These are phyloP conservation scores for Margaritispora aquatica DNA, from an alignment of 495 filamentous ascomycete species.

Conservation along the genomic window DNA sequence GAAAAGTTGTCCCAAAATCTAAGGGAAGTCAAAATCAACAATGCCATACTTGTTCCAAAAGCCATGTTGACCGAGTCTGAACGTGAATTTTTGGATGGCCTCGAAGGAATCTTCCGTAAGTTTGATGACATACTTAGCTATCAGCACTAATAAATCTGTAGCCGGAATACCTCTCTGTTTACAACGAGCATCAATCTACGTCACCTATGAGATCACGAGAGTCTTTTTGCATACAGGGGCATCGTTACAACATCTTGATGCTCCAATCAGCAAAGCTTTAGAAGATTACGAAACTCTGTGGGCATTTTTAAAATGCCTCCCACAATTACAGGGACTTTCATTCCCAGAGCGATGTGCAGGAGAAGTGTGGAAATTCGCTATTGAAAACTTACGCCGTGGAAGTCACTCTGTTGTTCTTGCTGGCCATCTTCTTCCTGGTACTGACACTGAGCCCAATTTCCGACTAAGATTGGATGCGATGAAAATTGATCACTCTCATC, in stretches of 20 bases:
- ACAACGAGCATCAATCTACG: background rate
- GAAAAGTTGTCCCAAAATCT: conserved; percentile 13
- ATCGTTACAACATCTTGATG: background rate
- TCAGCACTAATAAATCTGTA: background rate
- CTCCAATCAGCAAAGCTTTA: background rate
- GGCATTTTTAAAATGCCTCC: conserved; percentile 7
- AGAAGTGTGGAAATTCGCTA: conserved; percentile 11
- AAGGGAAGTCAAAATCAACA: background rate
- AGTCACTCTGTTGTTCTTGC: conserved; percentile 7
- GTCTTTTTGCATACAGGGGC: conserved; percentile 15
- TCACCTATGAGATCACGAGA: conserved; percentile 18
- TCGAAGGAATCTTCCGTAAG: conserved; percentile 15
- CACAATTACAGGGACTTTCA: conserved; percentile 5
- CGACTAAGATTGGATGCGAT: conserved; percentile 15
- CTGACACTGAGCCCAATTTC: conserved; percentile 4
- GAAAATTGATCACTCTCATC: conserved; percentile 15
- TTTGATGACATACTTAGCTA: background rate
- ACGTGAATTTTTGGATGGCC: background rate
- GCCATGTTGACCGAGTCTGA: background rate
- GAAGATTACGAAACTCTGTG: conserved; percentile 19
- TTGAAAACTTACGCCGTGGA: background rate
- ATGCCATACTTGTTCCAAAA: background rate
- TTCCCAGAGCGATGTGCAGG: conserved; percentile 14
- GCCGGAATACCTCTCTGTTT: conserved; percentile 5
- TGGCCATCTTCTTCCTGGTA: conserved; percentile 5